Conservation (phyloP, 306 rosid species). For the Luffa aegyptiaca region DNA sequence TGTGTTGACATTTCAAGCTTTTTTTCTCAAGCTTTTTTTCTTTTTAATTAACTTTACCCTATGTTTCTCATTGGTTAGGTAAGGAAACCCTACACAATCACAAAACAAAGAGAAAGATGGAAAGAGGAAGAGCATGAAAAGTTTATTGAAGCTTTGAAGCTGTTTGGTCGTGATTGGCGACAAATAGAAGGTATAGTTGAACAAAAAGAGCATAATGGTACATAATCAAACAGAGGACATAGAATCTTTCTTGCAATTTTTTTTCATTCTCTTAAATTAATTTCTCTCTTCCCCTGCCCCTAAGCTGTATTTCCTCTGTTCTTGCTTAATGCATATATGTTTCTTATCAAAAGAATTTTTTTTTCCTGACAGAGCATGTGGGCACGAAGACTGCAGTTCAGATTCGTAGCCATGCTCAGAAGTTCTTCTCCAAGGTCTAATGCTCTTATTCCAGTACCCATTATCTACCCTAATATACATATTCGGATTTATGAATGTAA, state of each 20-base stretch:
- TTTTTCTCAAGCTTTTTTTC: not conserved
- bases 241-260: not conserved
- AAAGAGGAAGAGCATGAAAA: conserved; percentile 79
- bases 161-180: conserved; percentile 79
- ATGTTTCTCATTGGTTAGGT: conserved; percentile 20
- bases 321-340: too few relatives aligned
- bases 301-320: too few relatives aligned
- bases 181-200: conserved; percentile 62
- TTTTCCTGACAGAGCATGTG: conserved; percentile 54
- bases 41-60: not conserved
- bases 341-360: too few relatives aligned
- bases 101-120: conserved; percentile 84
- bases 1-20: not conserved
- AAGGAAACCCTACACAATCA: conserved; percentile 78
- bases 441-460: conserved; percentile 23
- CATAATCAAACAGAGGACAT: not conserved
- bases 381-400: conserved; percentile 92
- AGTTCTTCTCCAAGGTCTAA: conserved; percentile 78
- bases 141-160: conserved; percentile 72
- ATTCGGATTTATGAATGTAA: conserved; percentile 14
- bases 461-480: conserved; percentile 21
- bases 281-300: too few relatives aligned
- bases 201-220: not conserved
- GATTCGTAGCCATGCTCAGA: conserved; percentile 97
- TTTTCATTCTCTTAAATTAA: not conserved